phyloP scores from a whole-genome alignment of 208 protist genomes.

The Wallacemonas sp. region DNA sequence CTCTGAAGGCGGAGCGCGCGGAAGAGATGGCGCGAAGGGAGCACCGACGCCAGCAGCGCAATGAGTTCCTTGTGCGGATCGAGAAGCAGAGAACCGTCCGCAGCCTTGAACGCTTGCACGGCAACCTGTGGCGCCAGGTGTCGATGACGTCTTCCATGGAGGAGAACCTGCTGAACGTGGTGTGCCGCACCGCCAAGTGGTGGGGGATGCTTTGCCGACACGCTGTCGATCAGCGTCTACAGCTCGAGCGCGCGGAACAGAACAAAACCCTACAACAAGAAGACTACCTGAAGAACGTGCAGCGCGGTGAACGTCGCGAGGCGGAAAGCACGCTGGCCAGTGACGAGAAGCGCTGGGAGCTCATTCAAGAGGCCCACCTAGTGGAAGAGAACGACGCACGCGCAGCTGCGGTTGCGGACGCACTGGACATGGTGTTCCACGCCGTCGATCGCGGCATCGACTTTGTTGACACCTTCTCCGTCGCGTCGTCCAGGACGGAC shows the following conservation, averaged over 20 bases:
- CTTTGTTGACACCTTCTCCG: conserved; percentile 27
- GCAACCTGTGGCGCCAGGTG: not conserved
- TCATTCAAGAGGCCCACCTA: conserved; percentile 23
- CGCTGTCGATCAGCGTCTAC: conserved; percentile 50
- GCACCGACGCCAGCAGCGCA: conserved; percentile 32
- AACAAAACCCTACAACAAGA: conserved; percentile 33
- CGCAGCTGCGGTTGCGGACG: conserved; percentile 22
- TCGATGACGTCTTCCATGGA: conserved; percentile 29
- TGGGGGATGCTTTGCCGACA: conserved; percentile 75
- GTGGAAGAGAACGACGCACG: conserved; percentile 14
- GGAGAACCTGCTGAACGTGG: conserved; percentile 40
- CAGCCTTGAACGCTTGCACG: not conserved
- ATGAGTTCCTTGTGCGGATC: conserved; percentile 39
- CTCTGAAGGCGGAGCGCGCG: conserved; percentile 21
- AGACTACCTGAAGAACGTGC: conserved; percentile 39
- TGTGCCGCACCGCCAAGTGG: conserved; percentile 57
- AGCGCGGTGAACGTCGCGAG: conserved; percentile 45
- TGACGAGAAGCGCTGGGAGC: conserved; percentile 54
- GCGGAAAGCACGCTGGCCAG: conserved; percentile 40
- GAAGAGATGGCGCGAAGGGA: conserved; percentile 37
- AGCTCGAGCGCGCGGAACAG: conserved; percentile 39
- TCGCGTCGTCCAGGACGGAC: conserved; percentile 26
- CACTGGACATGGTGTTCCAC: conserved; percentile 30
- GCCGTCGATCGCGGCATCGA: conserved; percentile 29
- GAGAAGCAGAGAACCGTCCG: not conserved